Conservation (phyloP, 169 alveolate genomes). For the Neospora caninum region DNA sequence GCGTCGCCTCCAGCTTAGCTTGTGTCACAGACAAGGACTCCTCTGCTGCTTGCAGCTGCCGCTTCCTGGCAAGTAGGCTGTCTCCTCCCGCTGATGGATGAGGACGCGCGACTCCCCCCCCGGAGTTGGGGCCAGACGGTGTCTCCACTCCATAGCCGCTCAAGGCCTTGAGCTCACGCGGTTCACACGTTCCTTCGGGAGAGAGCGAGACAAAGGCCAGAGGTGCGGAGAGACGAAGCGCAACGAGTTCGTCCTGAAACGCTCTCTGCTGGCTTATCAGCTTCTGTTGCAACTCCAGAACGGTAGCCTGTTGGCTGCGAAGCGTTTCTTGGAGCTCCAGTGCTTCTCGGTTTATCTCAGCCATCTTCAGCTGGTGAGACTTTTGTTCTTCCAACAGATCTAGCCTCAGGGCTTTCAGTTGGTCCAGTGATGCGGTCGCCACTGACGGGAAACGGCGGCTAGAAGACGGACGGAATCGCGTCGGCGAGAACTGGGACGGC, state of each 20-base stretch:
- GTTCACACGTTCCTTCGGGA: not conserved
- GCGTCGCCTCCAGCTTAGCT: not conserved
- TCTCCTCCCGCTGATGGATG: too few species aligned
- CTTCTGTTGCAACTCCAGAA: not conserved
- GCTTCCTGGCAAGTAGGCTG: too few species aligned
- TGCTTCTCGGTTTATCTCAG: not conserved
- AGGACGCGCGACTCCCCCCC: too few species aligned
- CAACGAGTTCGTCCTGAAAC: not conserved
- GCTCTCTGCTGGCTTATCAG: not conserved
- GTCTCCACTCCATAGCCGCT: not conserved
- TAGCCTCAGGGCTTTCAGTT: not conserved
- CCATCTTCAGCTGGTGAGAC: not conserved
- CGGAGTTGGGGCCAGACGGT: too few species aligned
- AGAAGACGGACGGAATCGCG: too few species aligned
- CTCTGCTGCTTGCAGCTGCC: not conserved
- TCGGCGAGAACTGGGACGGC: too few species aligned
- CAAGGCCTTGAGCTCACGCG: not conserved
- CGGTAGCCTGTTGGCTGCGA: not conserved
- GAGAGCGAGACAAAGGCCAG: not conserved
- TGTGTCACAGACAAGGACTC: not conserved
- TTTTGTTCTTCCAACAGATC: not conserved
- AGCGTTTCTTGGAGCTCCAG: not conserved
- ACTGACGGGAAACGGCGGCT: too few species aligned
- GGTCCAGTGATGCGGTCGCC: not conserved
- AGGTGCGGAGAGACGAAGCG: not conserved